Evolutionary conservation across 2,329 filamentous ascomycete genomes (phyloP).

Genomic region (Trichoderma oligosporum): DNA sequence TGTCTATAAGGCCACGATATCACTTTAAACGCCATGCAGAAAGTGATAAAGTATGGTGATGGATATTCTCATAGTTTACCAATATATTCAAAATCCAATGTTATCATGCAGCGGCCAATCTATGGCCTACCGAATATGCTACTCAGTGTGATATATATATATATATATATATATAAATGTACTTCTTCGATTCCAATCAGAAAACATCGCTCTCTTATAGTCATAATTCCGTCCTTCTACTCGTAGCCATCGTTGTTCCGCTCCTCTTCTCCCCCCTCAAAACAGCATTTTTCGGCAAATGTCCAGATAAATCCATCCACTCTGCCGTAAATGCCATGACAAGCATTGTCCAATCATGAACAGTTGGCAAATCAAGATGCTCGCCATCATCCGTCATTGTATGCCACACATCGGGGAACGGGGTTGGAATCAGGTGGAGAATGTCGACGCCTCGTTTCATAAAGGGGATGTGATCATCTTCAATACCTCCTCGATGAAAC

Average conservation of each 20-base stretch:
- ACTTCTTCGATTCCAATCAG: background rate
- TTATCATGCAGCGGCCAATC: background rate
- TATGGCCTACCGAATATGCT: background rate
- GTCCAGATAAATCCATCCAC: conserved; percentile 73
- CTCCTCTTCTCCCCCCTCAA: conserved; percentile 28
- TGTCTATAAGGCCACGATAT: background rate
- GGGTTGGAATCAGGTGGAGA: conserved; percentile 80
- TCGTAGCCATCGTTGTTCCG: conserved; percentile 26
- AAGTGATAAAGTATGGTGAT: background rate
- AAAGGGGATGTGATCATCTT: conserved; percentile 92
- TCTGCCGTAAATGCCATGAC: conserved; percentile 81
- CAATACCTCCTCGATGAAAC: conserved; percentile 54
- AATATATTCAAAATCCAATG: background rate
- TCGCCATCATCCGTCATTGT: conserved; percentile 75
- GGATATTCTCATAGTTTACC: background rate
- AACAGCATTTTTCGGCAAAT: conserved; percentile 31
- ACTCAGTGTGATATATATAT: background rate
- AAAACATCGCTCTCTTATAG: background rate
- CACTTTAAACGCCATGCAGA: background rate
- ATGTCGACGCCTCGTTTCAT: conserved; percentile 81
- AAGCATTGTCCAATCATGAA: conserved; percentile 84
- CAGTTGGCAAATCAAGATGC: conserved; percentile 74
- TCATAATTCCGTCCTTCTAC: conserved; percentile 34
- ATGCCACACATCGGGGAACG: conserved; percentile 87
- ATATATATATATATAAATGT: background rate